These are phyloP conservation scores for Diaporthe sp. DNA, from an alignment of 2,329 filamentous ascomycete genomes.

Conservation along the genomic window DNA sequence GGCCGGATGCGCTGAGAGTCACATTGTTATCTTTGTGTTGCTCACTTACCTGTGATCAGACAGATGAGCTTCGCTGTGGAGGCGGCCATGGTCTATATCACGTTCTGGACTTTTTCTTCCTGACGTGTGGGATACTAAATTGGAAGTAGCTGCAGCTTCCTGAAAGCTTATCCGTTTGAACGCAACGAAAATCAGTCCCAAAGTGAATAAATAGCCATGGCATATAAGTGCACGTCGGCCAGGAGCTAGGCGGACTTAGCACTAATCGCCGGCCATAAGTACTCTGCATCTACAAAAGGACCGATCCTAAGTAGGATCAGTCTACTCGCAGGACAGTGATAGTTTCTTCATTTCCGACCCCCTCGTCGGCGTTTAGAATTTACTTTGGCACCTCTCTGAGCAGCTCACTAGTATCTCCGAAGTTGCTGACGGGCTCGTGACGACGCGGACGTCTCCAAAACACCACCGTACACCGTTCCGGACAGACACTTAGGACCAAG, in stretches of 20 bases:
- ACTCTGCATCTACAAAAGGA: neutral
- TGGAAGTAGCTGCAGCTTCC: neutral
- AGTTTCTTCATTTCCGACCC: no score
- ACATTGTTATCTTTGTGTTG: neutral
- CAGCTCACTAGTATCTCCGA: neutral
- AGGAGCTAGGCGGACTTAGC: slow-evolving; percentile 26
- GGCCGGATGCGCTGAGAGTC: no score
- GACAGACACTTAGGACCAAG: neutral
- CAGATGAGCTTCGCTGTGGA: neutral
- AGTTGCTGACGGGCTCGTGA: neutral
- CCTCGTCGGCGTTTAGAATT: neutral
- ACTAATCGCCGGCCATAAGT: neutral
- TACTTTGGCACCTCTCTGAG: no score
- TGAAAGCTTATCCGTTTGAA: neutral
- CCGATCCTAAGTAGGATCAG: neutral
- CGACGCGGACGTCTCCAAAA: neutral
- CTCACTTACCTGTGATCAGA: neutral
- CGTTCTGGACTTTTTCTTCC: no score
- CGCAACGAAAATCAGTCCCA: no score
- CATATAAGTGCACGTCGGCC: neutral
- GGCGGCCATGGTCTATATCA: neutral
- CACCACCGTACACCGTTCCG: neutral
- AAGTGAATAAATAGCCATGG: neutral
- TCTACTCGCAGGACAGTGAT: neutral
- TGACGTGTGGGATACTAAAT: no score